Percentiles rank a stretch among this genome's conserved stretches.
Evolutionary conservation across 805 yeast species (phyloP).

Genomic region (Spathaspora sp.): DNA sequence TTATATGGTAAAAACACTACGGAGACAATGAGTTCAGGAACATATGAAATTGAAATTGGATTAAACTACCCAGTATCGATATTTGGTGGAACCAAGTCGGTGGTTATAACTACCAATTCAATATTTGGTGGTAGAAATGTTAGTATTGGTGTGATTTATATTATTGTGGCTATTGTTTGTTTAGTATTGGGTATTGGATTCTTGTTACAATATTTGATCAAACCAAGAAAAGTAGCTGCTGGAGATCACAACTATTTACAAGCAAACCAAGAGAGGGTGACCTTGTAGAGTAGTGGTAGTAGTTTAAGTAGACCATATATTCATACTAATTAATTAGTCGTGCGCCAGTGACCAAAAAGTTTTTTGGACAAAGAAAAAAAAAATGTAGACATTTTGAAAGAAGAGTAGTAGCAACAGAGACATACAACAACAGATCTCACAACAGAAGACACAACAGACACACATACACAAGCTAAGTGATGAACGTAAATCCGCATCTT

Average conservation of each 20-base stretch:
- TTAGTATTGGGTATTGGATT: constrained; percentile 71
- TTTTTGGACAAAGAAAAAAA: background rate
- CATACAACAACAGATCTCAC: too few species aligned
- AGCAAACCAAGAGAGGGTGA: constrained; percentile 6
- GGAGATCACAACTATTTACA: constrained; percentile 71
- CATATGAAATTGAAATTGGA: constrained; percentile 63
- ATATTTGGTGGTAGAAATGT: constrained; percentile 86
- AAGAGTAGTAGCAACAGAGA: too few species aligned
- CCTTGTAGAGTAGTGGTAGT: background rate
- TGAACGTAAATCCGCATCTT: constrained; percentile 42
- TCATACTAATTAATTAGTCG: background rate
- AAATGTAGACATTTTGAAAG: background rate
- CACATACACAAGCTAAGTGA: constrained; percentile 5
- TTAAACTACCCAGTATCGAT: constrained; percentile 77
- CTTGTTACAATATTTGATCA: constrained; percentile 74
- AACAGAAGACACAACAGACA: background rate
- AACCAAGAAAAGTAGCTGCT: constrained; percentile 84
- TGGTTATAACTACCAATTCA: constrained; percentile 77
- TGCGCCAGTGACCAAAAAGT: background rate
- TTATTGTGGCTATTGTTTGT: constrained; percentile 78
- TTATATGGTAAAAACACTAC: constrained; percentile 71
- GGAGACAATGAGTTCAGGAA: constrained; percentile 55
- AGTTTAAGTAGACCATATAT: too few species aligned
- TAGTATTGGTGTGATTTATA: constrained; percentile 78
- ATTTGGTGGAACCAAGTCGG: constrained; percentile 86